Base-by-base conservation (phyloP, 768 basidiomycete genomes). In the Pholiota microspora region DNA sequence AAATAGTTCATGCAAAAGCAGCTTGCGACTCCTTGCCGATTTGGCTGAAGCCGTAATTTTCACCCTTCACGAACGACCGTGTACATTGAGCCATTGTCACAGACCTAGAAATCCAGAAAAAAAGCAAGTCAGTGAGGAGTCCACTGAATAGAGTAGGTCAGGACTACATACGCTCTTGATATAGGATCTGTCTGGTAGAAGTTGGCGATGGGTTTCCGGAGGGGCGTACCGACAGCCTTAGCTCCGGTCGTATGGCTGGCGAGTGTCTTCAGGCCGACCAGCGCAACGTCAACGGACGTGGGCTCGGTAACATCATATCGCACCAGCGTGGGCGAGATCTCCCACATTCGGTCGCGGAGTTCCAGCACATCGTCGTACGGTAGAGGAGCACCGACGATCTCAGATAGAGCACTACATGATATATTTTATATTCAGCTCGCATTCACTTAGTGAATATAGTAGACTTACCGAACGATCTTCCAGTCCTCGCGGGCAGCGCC, bases 171-270 rank as follows among this genome's bases (percentile, higher is more conserved):
- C 83, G 92, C 91, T 78, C 95, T 79, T 40, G 93, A 94, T 67
- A 98, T 93, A 24, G 91, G 84, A 71, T 98, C 96, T 8, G 96
- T 98, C 72, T 93, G 87, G 73, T 98, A 99, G 73, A 98, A 98
- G 75, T 97, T 97, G 48, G 73, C 61, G 60, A 99, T 88, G 0
- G 94, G 90, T 71, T 87, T 90, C 71, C 77, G 78, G 72, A 97
- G 85, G 16, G 82, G 73, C 36, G 70, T 70, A 16, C 82, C 79
- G n/a, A 78, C 72, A 44, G 79, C 77, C 69, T 85, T 87, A 28
- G 80, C 78, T 2, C 74, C 74, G 23, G 74, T 72, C 7, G 85
- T 83, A 45, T 73, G 64, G 7, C 71, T 71, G 9, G 79, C 77
- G 7, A 96, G 67, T 0, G 74, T 69, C 62, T 79, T 81, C 9